Conservation (phyloP, 257 asterid species). For the Mentha longifolia region DNA sequence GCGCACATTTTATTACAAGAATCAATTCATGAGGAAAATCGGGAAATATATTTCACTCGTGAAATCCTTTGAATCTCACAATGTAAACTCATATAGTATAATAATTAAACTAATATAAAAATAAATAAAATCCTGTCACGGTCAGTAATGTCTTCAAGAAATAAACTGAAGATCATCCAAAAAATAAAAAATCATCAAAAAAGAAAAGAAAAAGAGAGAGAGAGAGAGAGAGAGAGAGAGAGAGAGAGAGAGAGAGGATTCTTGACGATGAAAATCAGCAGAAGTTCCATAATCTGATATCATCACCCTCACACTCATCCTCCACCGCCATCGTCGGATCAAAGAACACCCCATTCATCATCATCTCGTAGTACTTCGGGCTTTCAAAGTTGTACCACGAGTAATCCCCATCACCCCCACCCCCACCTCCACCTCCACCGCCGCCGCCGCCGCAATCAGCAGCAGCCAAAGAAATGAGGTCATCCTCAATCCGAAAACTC, state of each 20-base stretch:
- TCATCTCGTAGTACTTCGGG: slow-evolving; percentile 71
- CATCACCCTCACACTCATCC: slow-evolving; percentile 48
- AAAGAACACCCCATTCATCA: slow-evolving; percentile 61
- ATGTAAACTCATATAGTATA: neutral
- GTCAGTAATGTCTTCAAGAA: slow-evolving; percentile 56
- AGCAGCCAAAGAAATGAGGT: slow-evolving; percentile 26
- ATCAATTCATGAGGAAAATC: slow-evolving; percentile 26
- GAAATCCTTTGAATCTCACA: slow-evolving; percentile 32
- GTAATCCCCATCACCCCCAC: slow-evolving; percentile 8
- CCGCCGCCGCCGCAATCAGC: slow-evolving; percentile 1
- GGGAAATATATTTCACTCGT: neutral
- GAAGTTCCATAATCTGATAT: slow-evolving; percentile 82
- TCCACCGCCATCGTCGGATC: slow-evolving; percentile 55
- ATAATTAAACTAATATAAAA: neutral
- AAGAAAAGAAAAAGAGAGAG: neutral
- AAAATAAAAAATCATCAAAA: slow-evolving; percentile 33
- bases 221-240: neutral
- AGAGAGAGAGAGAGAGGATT: neutral
- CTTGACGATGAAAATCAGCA: slow-evolving; percentile 39
- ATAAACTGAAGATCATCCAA: slow-evolving; percentile 53
- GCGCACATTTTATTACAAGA: neutral
- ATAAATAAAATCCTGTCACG: slow-evolving; percentile 25
- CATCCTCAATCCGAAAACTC: slow-evolving; percentile 38
- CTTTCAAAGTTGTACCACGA: slow-evolving; percentile 77
- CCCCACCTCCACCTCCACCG: neutral